Evolutionary conservation across 2,329 filamentous ascomycete species (phyloP).

Genomic region (Ilyonectria sp.): DNA sequence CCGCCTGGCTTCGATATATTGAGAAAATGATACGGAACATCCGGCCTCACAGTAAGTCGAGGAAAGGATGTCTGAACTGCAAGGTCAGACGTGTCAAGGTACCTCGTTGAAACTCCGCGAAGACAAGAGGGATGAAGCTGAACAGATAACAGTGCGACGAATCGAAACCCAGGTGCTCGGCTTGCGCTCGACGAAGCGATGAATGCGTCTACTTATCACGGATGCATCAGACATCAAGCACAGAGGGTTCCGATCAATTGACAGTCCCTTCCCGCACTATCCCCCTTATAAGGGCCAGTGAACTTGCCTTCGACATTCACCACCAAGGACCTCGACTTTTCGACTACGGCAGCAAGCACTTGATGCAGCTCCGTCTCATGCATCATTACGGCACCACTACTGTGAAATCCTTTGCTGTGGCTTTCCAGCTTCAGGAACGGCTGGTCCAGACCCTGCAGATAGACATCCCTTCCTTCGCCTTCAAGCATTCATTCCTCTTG

Average conservation of each 20-base stretch:
- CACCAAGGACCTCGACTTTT: not conserved
- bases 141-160: slow-evolving; percentile 13
- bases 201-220: slow-evolving; percentile 9
- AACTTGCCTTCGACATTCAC: not conserved
- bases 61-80: slow-evolving; percentile 12
- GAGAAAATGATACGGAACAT: slow-evolving; percentile 11
- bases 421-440: not conserved
- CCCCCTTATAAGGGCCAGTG: not conserved
- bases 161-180: slow-evolving; percentile 3
- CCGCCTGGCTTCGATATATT: too few species aligned
- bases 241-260: not conserved
- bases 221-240: not conserved
- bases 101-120: not conserved
- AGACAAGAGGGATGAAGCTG: slow-evolving; percentile 1
- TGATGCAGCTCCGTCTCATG: slow-evolving; percentile 14
- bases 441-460: slow-evolving; percentile 1
- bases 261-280: not conserved
- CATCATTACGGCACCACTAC: slow-evolving; percentile 10
- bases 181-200: slow-evolving; percentile 9
- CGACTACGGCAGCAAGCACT: slow-evolving; percentile 16
- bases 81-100: slow-evolving; percentile 17
- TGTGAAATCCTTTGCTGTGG: slow-evolving; percentile 4
- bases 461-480: slow-evolving; percentile 10
- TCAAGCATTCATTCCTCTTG: slow-evolving; percentile 8
- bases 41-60: slow-evolving; percentile 14